phyloP scores from a whole-genome alignment of 2,329 filamentous ascomycete genomes.

The Venturiaceae sp. region DNA sequence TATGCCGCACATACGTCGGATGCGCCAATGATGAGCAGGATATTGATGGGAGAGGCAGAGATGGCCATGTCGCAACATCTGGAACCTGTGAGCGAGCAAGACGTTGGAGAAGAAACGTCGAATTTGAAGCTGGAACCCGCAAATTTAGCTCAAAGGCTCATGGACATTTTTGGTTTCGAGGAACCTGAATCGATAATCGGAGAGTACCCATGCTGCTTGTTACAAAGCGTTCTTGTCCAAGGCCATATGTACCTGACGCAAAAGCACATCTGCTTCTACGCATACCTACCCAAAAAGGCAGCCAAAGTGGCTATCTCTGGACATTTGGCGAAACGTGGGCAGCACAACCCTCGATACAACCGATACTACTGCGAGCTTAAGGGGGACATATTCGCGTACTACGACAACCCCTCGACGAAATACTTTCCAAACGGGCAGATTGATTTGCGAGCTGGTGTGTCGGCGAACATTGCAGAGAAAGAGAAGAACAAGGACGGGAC shows the following conservation, averaged over 20 bases:
- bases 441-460: constrained; percentile 84
- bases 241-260: constrained; percentile 94
- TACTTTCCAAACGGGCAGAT: constrained; percentile 92
- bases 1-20: constrained; percentile 19
- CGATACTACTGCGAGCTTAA: constrained; percentile 92
- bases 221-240: constrained; percentile 85
- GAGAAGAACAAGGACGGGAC: constrained; percentile 61
- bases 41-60: constrained; percentile 8
- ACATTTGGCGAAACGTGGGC: constrained; percentile 78
- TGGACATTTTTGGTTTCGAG: constrained; percentile 57
- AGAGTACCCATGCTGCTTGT: constrained; percentile 89
- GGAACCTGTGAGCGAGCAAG: neutral
- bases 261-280: constrained; percentile 92
- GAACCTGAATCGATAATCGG: constrained; percentile 75
- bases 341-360: constrained; percentile 76
- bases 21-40: constrained; percentile 9
- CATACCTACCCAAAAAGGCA: constrained; percentile 89
- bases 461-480: constrained; percentile 67
- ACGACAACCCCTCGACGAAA: constrained; percentile 68
- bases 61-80: constrained; percentile 9
- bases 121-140: constrained; percentile 21
- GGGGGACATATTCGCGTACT: constrained; percentile 87
- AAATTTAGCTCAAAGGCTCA: constrained; percentile 60
- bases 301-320: constrained; percentile 69
- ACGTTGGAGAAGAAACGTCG: constrained; percentile 19